Evolutionary conservation across 2,329 filamentous ascomycete species (phyloP).

Genomic region (Trichoderma hamatum): DNA sequence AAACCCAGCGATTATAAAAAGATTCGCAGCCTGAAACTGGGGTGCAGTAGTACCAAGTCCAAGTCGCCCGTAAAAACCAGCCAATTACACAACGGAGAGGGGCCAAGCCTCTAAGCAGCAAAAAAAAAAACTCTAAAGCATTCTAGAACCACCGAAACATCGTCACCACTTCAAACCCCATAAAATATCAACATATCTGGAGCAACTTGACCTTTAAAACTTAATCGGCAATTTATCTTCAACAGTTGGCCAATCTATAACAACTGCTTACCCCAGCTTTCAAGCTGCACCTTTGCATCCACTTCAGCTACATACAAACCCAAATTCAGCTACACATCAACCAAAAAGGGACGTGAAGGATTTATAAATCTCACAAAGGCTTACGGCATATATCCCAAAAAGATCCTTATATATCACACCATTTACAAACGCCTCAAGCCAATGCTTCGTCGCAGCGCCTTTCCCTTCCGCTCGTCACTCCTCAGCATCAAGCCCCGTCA

Average conservation of each 20-base stretch:
- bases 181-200: not conserved
- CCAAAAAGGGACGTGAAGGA: not conserved
- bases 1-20: not conserved
- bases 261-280: not conserved
- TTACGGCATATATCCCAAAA: too few relatives aligned
- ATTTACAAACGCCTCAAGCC: not conserved
- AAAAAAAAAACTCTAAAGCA: not conserved
- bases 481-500: not conserved
- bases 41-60: not conserved
- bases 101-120: not conserved
- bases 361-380: not conserved
- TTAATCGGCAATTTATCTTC: not conserved
- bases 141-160: conserved; percentile 7
- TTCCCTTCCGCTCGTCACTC: not conserved
- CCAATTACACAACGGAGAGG: conserved; percentile 18
- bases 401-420: not conserved
- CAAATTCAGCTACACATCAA: not conserved
- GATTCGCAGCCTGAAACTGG: not conserved
- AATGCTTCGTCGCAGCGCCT: conserved; percentile 25
- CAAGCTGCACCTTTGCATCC: conserved; percentile 10
- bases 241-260: not conserved
- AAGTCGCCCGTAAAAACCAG: not conserved
- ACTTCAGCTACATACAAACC: not conserved
- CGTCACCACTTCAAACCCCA: not conserved
- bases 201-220: not conserved